Percentiles rank a stretch among this genome's conserved stretches.
Evolutionary conservation across 192 early-diverging fungal species (phyloP).

Genomic region (Coemansia sp.): DNA sequence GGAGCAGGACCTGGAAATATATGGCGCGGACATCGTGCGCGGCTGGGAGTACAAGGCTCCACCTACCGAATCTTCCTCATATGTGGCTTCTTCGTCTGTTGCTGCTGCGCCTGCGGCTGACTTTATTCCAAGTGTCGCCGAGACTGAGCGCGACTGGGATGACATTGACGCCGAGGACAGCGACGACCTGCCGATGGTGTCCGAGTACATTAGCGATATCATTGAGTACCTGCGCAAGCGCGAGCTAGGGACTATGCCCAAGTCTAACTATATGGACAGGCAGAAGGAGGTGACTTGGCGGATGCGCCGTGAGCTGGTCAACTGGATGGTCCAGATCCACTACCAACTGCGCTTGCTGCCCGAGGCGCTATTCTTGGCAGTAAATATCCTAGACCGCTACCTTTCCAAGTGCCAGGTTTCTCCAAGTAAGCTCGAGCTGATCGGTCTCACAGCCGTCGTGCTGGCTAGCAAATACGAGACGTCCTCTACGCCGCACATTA

Average conservation of each 20-base stretch:
- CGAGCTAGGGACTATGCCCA: too few relatives aligned
- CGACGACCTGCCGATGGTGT: slow-evolving; percentile 88
- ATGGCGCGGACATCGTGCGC: too few relatives aligned
- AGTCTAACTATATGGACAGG: too few relatives aligned
- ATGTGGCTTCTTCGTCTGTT: neutral
- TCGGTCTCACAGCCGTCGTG: slow-evolving; percentile 88
- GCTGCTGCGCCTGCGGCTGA: too few relatives aligned
- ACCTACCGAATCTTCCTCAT: too few relatives aligned
- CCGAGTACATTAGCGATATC: slow-evolving; percentile 18
- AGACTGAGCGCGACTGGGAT: slow-evolving; percentile 59
- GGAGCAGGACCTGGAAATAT: too few relatives aligned
- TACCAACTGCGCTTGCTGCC: slow-evolving; percentile 87
- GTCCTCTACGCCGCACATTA: slow-evolving; percentile 77
- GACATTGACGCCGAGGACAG: slow-evolving; percentile 81
- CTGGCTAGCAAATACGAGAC: slow-evolving; percentile 97
- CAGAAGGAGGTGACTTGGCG: slow-evolving; percentile 44
- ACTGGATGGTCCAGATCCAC: slow-evolving; percentile 96
- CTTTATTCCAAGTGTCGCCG: neutral
- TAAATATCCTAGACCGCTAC: slow-evolving; percentile 97
- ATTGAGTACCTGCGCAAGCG: too few relatives aligned
- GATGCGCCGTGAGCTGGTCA: slow-evolving; percentile 89
- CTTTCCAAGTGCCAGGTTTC: slow-evolving; percentile 86
- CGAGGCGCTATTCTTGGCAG: slow-evolving; percentile 91
- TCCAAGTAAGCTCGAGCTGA: slow-evolving; percentile 88
- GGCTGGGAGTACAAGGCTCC: too few relatives aligned